phyloP scores from a whole-genome alignment of 257 asterid genomes.

The Galeopsis tetrahit region DNA sequence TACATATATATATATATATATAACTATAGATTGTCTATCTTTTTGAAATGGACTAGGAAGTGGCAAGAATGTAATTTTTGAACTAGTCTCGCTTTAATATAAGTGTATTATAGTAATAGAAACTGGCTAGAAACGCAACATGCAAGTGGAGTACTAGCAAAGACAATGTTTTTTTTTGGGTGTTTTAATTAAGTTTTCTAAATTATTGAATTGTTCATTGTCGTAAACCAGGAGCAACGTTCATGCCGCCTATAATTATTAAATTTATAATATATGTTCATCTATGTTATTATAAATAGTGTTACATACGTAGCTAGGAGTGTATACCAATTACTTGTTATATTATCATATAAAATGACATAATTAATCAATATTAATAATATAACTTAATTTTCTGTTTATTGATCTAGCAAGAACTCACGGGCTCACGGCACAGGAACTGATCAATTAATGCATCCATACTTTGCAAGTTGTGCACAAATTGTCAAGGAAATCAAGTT shows the following conservation, averaged over 20 bases:
- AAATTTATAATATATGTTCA: background rate
- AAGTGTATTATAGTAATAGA: background rate
- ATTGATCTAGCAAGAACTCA: background rate
- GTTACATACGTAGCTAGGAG: background rate
- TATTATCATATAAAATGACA: no score
- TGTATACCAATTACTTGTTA: no score
- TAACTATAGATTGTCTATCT: background rate
- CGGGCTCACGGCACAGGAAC: background rate
- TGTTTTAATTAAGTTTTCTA: constrained; percentile 7
- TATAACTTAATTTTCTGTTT: no score
- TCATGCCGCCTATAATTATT: background rate
- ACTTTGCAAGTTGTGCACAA: background rate
- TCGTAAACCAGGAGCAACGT: constrained; percentile 3
- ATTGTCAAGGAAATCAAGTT: background rate
- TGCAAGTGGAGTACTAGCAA: constrained; percentile 21
- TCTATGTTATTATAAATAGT: background rate
- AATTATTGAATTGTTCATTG: background rate
- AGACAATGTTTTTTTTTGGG: background rate
- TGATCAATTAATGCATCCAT: background rate
- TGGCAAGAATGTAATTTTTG: constrained; percentile 13
- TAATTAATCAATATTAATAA: no score
- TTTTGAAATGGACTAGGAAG: background rate
- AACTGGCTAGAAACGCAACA: background rate
- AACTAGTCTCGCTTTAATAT: background rate
- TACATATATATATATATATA: background rate